Base-by-base conservation (phyloP, 2,329 filamentous ascomycete genomes). In the Aspergillus oerlinghausenensis region DNA sequence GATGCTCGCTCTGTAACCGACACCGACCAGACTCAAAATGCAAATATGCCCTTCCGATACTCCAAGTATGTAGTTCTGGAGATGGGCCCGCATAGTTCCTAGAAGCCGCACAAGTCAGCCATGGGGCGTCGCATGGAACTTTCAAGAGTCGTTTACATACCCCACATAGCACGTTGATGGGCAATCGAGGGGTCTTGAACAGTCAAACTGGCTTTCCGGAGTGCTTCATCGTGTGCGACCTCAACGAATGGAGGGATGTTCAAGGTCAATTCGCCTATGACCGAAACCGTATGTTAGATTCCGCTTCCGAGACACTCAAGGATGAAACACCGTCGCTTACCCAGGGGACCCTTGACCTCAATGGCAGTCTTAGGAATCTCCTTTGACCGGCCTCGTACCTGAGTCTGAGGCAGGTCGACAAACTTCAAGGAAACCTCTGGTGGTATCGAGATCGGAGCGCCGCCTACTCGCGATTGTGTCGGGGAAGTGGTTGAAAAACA, bases 1-100 rank as follows among this genome's bases (percentile, higher is more conserved):
- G 65, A 99, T 83, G 3, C 85, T 89, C 17, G 94, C 94, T 75
- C 93, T 85, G 82, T 97, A 99, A 59, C 94, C 94, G 57, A 99
- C 94, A 70, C 94, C 94, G 28, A 97, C 92, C 53, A 99, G 83
- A 62, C 93, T 88, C 53, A 99, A 81, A 66, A 99, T 92, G 35
- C 92, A 92, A 19, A 90, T 92, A 77, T 99, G 94, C 38, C 94
- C 94, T 82, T 99, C 94, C 40, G 91, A 96, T 23, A 99, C 94
- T 58, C 94, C 94, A 61, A 92, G 85, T 60, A 99, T 89, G 79
- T 95, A 86, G 73, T 94, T 95, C 68, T 90, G 88, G 54, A 99
- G 82, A 71, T 96, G 93, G 35, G 92, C 87, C 78, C 94, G 92
- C 48, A 87, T 89, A 5, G 93, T 97, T 61, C 92, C 92, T 96